A percentile compares a stretch with the other conserved stretches of the same genome.
These are phyloP conservation scores for Thalassiosira mediterranea DNA, from an alignment of 352 stramenopile genomes.

Conservation along the genomic window DNA sequence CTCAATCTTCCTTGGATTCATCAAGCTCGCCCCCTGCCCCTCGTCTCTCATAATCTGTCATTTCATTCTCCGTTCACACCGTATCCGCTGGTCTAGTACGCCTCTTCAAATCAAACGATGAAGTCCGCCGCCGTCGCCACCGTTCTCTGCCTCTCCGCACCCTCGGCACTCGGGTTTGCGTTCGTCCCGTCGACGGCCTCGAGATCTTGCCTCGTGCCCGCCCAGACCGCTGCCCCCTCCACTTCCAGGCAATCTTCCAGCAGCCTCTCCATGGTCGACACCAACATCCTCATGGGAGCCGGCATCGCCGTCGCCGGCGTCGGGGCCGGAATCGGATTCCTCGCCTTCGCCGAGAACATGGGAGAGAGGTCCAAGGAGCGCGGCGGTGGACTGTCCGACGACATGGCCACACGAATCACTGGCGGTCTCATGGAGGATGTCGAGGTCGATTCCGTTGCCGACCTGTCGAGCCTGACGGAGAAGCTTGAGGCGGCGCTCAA, in stretches of 20 bases:
- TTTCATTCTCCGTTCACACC: too few relatives aligned
- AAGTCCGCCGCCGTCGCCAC: neutral
- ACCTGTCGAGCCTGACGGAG: slow-evolving; percentile 77
- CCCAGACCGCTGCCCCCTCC: neutral
- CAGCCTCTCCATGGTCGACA: slow-evolving; percentile 47
- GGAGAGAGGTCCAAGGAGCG: slow-evolving; percentile 76
- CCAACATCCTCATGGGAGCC: slow-evolving; percentile 61
- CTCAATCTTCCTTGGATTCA: too few relatives aligned
- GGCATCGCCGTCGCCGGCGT: slow-evolving; percentile 71
- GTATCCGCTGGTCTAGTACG: too few relatives aligned
- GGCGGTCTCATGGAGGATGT: slow-evolving; percentile 84
- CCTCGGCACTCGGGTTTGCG: slow-evolving; percentile 4
- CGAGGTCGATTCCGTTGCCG: slow-evolving; percentile 76
- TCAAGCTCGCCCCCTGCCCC: too few relatives aligned
- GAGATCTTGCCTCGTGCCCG: slow-evolving; percentile 4
- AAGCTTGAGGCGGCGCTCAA: slow-evolving; percentile 81
- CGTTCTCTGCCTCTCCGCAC: slow-evolving; percentile 4
- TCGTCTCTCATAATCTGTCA: too few relatives aligned
- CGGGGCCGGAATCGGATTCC: slow-evolving; percentile 68
- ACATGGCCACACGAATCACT: slow-evolving; percentile 74
- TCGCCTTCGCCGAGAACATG: slow-evolving; percentile 80
- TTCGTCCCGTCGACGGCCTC: slow-evolving; percentile 10
- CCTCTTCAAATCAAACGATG: too few relatives aligned
- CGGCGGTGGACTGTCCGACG: slow-evolving; percentile 70
- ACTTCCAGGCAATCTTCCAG: slow-evolving; percentile 19